Percentiles rank a stretch among this genome's conserved stretches.
These are phyloP conservation scores for Papiliotrema fonsecae DNA, from an alignment of 1,284 basidiomycete genomes.

Conservation along the genomic window DNA sequence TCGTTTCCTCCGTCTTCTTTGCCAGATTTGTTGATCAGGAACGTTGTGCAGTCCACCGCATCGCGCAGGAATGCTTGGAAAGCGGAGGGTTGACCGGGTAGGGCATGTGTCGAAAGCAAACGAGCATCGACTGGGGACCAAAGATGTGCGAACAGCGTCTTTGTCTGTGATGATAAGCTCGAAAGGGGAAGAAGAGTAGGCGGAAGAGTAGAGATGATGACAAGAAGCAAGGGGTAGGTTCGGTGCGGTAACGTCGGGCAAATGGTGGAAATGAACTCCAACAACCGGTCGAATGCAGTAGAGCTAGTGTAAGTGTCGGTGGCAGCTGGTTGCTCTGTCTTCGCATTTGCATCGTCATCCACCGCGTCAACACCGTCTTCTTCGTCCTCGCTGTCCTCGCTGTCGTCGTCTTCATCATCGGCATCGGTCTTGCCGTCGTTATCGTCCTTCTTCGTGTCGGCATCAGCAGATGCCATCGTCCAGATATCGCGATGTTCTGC, in stretches of 20 bases:
- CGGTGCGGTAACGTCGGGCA: conserved; percentile 41
- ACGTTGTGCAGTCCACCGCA: conserved; percentile 28
- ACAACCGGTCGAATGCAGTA: conserved; percentile 56
- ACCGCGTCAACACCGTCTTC: conserved; percentile 11
- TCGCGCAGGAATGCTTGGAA: conserved; percentile 40
- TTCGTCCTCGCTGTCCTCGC: conserved; percentile 14
- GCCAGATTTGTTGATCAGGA: conserved; percentile 25
- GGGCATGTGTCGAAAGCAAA: conserved; percentile 37
- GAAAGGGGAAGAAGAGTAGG: conserved; percentile 27
- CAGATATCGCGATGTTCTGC: conserved; percentile 63
- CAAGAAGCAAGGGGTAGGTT: conserved; percentile 39
- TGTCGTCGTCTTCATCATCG: conserved; percentile 11
- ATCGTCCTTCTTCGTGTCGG: background rate
- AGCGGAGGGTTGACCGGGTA: conserved; percentile 33
- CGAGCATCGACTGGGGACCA: conserved; percentile 44
- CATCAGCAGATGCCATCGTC: conserved; percentile 48
- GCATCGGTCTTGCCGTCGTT: conserved; percentile 10
- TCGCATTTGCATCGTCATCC: conserved; percentile 8
- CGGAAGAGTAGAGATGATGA: conserved; percentile 40
- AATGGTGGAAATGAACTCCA: conserved; percentile 41
- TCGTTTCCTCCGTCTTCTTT: conserved; percentile 13
- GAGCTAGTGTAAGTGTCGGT: background rate
- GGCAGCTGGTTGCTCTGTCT: conserved; percentile 3
- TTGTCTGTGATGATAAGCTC: conserved; percentile 17
- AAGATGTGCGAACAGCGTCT: conserved; percentile 39